Base-by-base conservation (phyloP, 345 rosid species). In the Syzygium oleosum region DNA sequence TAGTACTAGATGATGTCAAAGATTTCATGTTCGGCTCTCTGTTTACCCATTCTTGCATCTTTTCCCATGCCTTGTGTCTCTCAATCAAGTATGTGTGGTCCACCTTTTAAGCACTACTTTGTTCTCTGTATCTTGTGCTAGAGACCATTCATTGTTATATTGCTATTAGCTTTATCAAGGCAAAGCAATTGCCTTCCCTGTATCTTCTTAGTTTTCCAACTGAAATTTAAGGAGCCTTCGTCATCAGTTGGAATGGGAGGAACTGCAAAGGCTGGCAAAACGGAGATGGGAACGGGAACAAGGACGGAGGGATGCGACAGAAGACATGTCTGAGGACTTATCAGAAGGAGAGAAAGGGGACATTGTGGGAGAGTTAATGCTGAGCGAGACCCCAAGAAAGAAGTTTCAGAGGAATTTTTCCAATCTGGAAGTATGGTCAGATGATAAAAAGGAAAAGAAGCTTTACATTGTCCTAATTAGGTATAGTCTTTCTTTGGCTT, bases 271-370 rank as follows among this genome's bases (percentile, higher is more conserved):
- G 84, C 68, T 91, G 90, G 93, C 96, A 4, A 88, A 88, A 68
- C 89, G 97, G 87, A 94, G 96, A 89, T 85, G 91, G 94, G 99
- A 96, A 86, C 91, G 96, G 49, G 99, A 97, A 90, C 96, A 92
- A 92, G 98, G 98, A 80, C 95, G 94, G 55, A 90, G 89, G 90
- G 99, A 97, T 84, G 99, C 94, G 11, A 94, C 98, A 0, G 99
- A 95, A 85, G 99, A 95, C 90, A 94, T 97, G 95, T 93, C 93
- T 1, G 99, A 97, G 88, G 99, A 97, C 94, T 92, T 96, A 85
- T 95, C 99, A 3, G 99, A 97, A 92, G 99, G 98, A 65, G 99
- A 97, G 92, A 96, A 94, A 90, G 99, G 94, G 80, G 99, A 97
- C 86, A 88, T 86, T 56, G 55, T 92, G n/a, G 95, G 91, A 19